These are phyloP conservation scores for Cyberlindnera euphorbiae DNA, from an alignment of 805 yeast species.

Conservation along the genomic window DNA sequence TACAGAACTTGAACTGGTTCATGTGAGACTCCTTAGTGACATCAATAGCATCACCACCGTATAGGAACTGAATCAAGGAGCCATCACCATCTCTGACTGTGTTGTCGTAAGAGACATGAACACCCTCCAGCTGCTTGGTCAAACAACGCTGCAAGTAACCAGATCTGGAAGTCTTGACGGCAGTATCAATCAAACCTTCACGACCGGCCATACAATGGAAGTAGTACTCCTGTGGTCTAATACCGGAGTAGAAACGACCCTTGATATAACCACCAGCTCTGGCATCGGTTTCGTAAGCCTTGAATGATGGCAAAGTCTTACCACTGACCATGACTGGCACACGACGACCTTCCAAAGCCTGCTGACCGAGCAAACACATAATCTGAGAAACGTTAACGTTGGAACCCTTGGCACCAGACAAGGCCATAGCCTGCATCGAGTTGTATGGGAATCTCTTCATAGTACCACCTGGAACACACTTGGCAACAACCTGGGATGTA, in stretches of 20 bases:
- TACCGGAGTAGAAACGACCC: constrained; percentile 96
- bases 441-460: constrained; percentile 93
- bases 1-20: constrained; percentile 90
- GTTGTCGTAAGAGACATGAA: constrained; percentile 89
- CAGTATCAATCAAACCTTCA: constrained; percentile 99
- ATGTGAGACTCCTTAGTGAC: constrained; percentile 92
- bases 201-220: constrained; percentile 99
- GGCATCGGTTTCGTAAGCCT: constrained; percentile 94
- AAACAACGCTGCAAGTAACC: constrained; percentile 98
- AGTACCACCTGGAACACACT: constrained; percentile 94
- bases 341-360: constrained; percentile 98
- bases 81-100: constrained; percentile 96
- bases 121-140: constrained; percentile 97
- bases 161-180: constrained; percentile 96
- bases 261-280: constrained; percentile 98
- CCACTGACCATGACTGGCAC: constrained; percentile 99
- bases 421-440: constrained; percentile 98
- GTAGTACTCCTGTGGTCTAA: constrained; percentile 96
- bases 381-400: constrained; percentile 97
- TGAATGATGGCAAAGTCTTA: constrained; percentile 93
- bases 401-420: constrained; percentile 99
- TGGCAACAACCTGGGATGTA: constrained; percentile 90
- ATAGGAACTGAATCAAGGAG: constrained; percentile 84
- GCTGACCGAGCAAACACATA: constrained; percentile 98
- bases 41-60: constrained; percentile 97